These are phyloP conservation scores for Corylus heterophylla DNA, from an alignment of 306 rosid species.

Conservation along the genomic window DNA sequence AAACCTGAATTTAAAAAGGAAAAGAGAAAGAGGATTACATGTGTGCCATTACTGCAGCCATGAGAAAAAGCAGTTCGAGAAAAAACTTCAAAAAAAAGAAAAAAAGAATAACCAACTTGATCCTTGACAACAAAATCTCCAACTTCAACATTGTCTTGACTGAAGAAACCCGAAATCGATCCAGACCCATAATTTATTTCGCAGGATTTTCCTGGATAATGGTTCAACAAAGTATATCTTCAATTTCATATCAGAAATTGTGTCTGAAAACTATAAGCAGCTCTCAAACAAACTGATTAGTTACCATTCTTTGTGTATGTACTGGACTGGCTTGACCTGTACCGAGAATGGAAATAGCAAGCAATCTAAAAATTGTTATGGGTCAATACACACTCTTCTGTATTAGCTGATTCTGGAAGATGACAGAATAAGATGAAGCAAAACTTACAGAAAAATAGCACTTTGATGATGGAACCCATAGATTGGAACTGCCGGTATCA, in stretches of 20 bases:
- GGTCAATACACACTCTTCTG: slow-evolving; percentile 8
- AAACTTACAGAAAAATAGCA: slow-evolving; percentile 77
- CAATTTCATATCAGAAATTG: background rate
- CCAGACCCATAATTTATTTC: slow-evolving; percentile 77
- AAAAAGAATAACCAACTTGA: slow-evolving; percentile 48
- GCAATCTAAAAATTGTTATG: slow-evolving; percentile 50
- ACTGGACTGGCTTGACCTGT: slow-evolving; percentile 64
- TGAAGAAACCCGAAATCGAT: slow-evolving; percentile 81
- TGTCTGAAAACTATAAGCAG: background rate
- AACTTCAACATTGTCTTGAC: slow-evolving; percentile 71
- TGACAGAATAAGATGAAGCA: slow-evolving; percentile 13
- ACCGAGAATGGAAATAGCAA: slow-evolving; percentile 66
- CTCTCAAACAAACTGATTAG: background rate
- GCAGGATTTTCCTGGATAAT: slow-evolving; percentile 63
- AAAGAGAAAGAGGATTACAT: background rate
- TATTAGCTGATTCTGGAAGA: background rate
- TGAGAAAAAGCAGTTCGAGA: slow-evolving; percentile 4
- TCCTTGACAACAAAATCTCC: slow-evolving; percentile 65
- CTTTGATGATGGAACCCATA: slow-evolving; percentile 85
- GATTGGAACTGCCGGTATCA: slow-evolving; percentile 87
- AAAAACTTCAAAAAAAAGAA: background rate
- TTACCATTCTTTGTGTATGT: slow-evolving; percentile 67
- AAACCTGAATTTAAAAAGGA: slow-evolving; percentile 51
- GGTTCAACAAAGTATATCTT: slow-evolving; percentile 19
- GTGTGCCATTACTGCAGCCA: slow-evolving; percentile 17